Base-by-base conservation (phyloP, 2,329 filamentous ascomycete species). In the Aspergillus pseudoviridinutans region DNA sequence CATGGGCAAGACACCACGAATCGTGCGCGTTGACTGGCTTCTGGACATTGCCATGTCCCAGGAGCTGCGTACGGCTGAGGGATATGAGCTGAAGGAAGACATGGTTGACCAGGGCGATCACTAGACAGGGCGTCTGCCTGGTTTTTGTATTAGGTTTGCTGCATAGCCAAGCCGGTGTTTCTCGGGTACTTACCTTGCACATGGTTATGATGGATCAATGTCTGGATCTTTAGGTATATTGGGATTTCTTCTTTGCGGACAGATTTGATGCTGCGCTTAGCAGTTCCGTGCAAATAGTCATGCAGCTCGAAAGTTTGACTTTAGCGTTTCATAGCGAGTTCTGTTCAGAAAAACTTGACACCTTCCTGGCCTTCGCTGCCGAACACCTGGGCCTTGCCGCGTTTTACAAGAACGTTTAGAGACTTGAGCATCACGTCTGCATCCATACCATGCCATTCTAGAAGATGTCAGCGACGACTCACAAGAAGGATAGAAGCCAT, bases 321-420 rank as follows among this genome's bases (percentile, higher is more conserved):
- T 47, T 47, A 27, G 44, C 44, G 44, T 27, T 27, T 17, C 20
- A 24, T 17, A 14, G 7, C 20, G 22, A 47, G 22, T n/a, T 24
- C 44, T 1, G 44, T 12, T 87, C 79, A 97, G 72, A 97, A 97
- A 79, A 99, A 97, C 79, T 99, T 99, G 63, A 97, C 91, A 68
- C 94, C 94, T 68, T 90, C 86, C 59, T 90, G 89, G 71, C 93
- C 91, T 68, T 93, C 92, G 54, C 86, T 84, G 35, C 93, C 93
- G 77, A 99, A 97, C 27, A 97, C 86, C 75, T 97, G 93, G 14
- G 92, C 93, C 77, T 90, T 96, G 65, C 92, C 92, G 61, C 88
- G 84, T 81, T 95, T 96, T 38, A 96, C 92, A 51, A 97, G 81
- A 51, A 94, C 81, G 59, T 85, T 84, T 51, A 99, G 80, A 41